These are phyloP conservation scores for Aspergillus fumigatiaffinis DNA, from an alignment of 2,329 filamentous ascomycete genomes.

Conservation along the genomic window DNA sequence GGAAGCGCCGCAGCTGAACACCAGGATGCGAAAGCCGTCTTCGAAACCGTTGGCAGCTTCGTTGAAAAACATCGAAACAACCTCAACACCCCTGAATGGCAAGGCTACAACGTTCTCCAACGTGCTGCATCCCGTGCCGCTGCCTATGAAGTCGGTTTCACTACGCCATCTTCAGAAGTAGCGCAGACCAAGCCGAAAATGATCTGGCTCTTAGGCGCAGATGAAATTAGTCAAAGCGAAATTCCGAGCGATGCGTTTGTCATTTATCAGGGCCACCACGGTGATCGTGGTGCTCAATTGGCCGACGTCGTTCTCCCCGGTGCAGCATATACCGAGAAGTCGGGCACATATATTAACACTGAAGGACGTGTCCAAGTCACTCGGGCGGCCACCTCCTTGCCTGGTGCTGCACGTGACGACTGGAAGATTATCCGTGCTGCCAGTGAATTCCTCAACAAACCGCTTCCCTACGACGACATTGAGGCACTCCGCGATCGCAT, in stretches of 20 bases:
- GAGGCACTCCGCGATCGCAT: slow-evolving; percentile 86
- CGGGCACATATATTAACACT: slow-evolving; percentile 94
- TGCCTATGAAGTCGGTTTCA: slow-evolving; percentile 94
- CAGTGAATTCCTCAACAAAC: slow-evolving; percentile 82
- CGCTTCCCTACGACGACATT: slow-evolving; percentile 90
- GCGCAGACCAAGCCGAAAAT: slow-evolving; percentile 88
- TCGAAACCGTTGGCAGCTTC: slow-evolving; percentile 83
- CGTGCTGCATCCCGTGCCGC: slow-evolving; percentile 86
- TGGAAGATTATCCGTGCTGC: slow-evolving; percentile 98
- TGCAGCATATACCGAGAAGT: slow-evolving; percentile 95
- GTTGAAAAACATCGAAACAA: slow-evolving; percentile 88
- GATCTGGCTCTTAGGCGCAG: slow-evolving; percentile 91
- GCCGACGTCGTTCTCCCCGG: slow-evolving; percentile 92
- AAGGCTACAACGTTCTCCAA: slow-evolving; percentile 96
- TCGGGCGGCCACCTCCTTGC: slow-evolving; percentile 80
- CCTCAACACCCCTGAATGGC: slow-evolving; percentile 89
- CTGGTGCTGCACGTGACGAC: slow-evolving; percentile 87
- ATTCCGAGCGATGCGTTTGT: slow-evolving; percentile 96
- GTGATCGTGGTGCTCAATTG: slow-evolving; percentile 86
- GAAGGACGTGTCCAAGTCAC: slow-evolving; percentile 95
- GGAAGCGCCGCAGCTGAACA: slow-evolving; percentile 92
- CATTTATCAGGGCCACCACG: slow-evolving; percentile 97
- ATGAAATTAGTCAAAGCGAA: slow-evolving; percentile 79
- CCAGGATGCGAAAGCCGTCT: slow-evolving; percentile 84
- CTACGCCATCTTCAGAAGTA: slow-evolving; percentile 74